Evolutionary conservation across 768 basidiomycete species (phyloP).

Genomic region (Xanthoconium purpureum): DNA sequence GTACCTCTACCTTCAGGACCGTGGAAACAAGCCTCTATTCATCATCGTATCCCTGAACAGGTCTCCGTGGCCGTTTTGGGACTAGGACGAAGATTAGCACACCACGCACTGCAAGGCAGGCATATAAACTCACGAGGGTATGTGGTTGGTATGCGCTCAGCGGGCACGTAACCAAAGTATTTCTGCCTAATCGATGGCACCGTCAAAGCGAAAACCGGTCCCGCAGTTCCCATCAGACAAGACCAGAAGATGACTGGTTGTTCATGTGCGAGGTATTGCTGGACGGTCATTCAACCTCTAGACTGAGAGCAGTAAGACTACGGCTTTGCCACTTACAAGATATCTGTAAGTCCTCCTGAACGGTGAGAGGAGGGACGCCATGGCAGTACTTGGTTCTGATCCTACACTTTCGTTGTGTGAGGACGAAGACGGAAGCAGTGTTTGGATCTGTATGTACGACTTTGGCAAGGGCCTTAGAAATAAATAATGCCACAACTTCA

Average conservation of each 20-base stretch:
- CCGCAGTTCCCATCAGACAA: constrained; percentile 66
- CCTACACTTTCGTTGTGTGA: background rate
- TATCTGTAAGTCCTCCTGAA: constrained; percentile 31
- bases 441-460: constrained; percentile 20
- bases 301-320: no score
- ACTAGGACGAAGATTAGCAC: constrained; percentile 39
- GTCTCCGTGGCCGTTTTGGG: constrained; percentile 65
- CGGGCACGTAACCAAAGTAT: constrained; percentile 65
- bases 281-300: background rate
- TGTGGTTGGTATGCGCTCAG: constrained; percentile 68
- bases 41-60: constrained; percentile 76
- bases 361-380: constrained; percentile 31
- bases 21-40: constrained; percentile 27
- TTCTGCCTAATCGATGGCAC: constrained; percentile 76
- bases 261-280: constrained; percentile 93
- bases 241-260: constrained; percentile 90
- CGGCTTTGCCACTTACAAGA: constrained; percentile 18
- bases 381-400: constrained; percentile 3
- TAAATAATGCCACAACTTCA: constrained; percentile 11
- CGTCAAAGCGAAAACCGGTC: constrained; percentile 67
- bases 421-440: constrained; percentile 16
- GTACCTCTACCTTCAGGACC: constrained; percentile 5
- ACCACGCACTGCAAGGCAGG: background rate
- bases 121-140: constrained; percentile 65
- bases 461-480: constrained; percentile 27